Base-by-base conservation (phyloP, 352 stramenopile species). In the Phytophthora ramorum region DNA sequence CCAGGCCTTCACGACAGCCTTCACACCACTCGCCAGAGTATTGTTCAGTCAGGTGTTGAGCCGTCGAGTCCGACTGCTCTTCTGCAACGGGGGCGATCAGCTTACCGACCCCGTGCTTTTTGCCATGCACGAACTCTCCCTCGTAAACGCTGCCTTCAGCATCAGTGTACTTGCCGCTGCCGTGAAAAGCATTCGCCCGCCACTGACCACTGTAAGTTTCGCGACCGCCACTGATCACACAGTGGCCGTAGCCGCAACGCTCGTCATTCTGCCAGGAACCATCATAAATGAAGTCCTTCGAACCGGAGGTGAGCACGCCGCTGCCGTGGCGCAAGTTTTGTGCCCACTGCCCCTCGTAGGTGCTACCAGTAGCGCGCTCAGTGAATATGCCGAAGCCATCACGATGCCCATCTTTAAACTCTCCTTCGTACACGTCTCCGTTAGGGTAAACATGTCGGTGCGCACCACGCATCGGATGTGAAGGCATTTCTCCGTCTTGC, bases 261-360 rank as follows among this genome's bases (percentile, higher is more conserved):
- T 80, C 49, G 22, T 91, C 80, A 12, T 76, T 56, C 2, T 77
- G 66, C 87, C 87, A 95, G 12, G 76, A 58, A n/a, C 87, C 87
- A 46, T 95, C 87, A 62, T 91, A 95, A 50, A 95, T 87, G 50
- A 93, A 95, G 51, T 92, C 82, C 41, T 90, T 88, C 19, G 79
- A 80, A 0, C 83, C 87, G 0, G 81, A 91, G 0, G 80, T 94
- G 10, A 93, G 44, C 13, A 93, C 72, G 0, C 85, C 85, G 44
- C 54, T 87, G 26, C 87, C 87, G 22, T 93, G 82, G 2, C 84
- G 80, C 10, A 76, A 19, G 63, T 93, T 78, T 24, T 71, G 61
- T 7, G 68, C 44, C 87, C 87, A 95, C 17, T 89, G 70, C 5
- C 87, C 87, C 56, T 95, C 87, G 44, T 94, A 94, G 17, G 87